A percentile compares a stretch with the other conserved stretches of the same genome.
Evolutionary conservation across 192 early-diverging fungal species (phyloP).

Genomic region (Funneliformis mosseae): DNA sequence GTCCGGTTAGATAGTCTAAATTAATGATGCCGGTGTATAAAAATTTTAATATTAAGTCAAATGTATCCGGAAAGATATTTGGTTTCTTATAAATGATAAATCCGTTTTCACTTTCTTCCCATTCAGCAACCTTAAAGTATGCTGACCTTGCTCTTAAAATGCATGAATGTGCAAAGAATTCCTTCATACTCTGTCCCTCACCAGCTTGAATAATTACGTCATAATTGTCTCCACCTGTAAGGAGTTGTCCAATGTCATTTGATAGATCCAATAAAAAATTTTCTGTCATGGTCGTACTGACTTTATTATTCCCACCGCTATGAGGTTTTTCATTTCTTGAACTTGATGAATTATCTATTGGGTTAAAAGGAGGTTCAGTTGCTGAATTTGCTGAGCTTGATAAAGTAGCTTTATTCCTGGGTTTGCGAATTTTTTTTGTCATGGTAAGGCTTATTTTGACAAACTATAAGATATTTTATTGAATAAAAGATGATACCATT

Average conservation of each 20-base stretch:
- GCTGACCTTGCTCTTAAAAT: constrained; percentile 7
- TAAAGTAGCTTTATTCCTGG: too few relatives aligned
- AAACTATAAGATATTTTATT: too few relatives aligned
- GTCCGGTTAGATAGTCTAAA: not conserved
- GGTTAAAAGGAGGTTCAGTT: too few relatives aligned
- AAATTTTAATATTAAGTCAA: constrained; percentile 14
- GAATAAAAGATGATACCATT: too few relatives aligned
- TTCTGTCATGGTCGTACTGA: too few relatives aligned
- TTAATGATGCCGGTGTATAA: constrained; percentile 20
- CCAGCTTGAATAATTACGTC: constrained; percentile 18
- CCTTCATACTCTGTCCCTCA: not conserved
- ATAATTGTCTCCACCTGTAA: not conserved
- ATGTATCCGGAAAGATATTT: constrained; percentile 14
- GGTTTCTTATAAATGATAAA: not conserved
- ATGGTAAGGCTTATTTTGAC: too few relatives aligned
- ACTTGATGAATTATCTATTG: too few relatives aligned
- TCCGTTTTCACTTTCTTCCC: not conserved
- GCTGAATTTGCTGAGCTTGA: too few relatives aligned
- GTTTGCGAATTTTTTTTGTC: too few relatives aligned
- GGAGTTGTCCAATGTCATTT: not conserved
- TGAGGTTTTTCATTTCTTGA: too few relatives aligned
- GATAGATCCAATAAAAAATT: too few relatives aligned
- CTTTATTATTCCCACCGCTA: too few relatives aligned
- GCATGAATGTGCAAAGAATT: constrained; percentile 17
- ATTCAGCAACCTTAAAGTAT: constrained; percentile 10